Evolutionary conservation across 2,329 filamentous ascomycete species (phyloP), one percentile per base, ranked within the genome.

Genomic region (Helminthosporium solani): DNA sequence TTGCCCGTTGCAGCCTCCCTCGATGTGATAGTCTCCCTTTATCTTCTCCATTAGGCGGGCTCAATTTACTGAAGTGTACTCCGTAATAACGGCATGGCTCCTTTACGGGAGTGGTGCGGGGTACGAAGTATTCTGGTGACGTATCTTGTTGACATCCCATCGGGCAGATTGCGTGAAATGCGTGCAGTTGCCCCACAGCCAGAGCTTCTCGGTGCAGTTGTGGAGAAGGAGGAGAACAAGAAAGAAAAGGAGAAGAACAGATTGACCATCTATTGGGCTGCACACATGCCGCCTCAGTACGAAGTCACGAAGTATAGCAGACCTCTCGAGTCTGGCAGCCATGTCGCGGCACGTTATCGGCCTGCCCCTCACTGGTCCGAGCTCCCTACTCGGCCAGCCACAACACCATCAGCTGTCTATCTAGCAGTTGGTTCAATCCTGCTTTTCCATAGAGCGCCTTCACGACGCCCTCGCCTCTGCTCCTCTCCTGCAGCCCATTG

Each of bases 281-380:
- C n/a, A 27, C 12, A 27, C 7, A 27, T 7, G 25, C 25, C 12
- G 7, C 25, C 25, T 27, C 25, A 12, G 12, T 27, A 12, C 25
- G 25, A 27, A 27, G 25, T n/a, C 25, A 27, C 12, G 25, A 27
- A 7, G 25, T 27, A 7, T 7, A 7, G 12, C 25, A 27, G 7
- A 7, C 25, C 7, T 27, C 25, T n/a, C n/a, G n/a, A n/a, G n/a
- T n/a, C n/a, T n/a, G n/a, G n/a, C n/a, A n/a, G n/a, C n/a, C n/a
- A n/a, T n/a, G n/a, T 9, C 23, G 23, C 12, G 28, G 28, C 28
- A 31, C 12, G 35, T n/a, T 16, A 25, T 34, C 33, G 34, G 35
- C 20, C 20, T 38, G n/a, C 45, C 49, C 55, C 56, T 64, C 60
- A 66, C 64, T 67, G 61, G 64, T 46, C 59, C 52, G 45, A 63